Evolutionary conservation across 208 protist species (phyloP), one percentile per base, ranked within the genome.

Genomic region (Wallacemonas sp.): DNA sequence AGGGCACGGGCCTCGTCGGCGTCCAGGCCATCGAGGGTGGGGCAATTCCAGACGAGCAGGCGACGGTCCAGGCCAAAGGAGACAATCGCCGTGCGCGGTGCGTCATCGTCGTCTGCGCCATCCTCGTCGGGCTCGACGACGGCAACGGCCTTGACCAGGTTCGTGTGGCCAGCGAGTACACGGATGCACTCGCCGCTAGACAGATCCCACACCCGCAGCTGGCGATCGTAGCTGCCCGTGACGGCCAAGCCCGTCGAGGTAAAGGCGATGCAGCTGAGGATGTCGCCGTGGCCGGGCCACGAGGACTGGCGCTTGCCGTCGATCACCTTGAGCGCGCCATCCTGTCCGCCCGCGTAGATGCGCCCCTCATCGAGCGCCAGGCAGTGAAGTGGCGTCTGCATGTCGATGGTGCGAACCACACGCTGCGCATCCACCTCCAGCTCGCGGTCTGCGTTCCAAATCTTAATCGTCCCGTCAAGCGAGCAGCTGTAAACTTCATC

Each of bases 221-320:
- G 68, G 30, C 88, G 84, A 58, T 94, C 88, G 14, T 79, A 75
- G 47, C 83, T 68, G 41, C 85, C 88, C n/a, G 88, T 94, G 17
- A 90, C n/a, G 19, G 90, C 54, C n/a, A 80, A 30, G 34, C 66
- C 63, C 63, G 69, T 72, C 38, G 52, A 8, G 27, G 64, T 68
- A n/a, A 83, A 68, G 46, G 88, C 76, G 41, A 94, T 85, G 41
- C 80, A 84, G 17, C 69, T 83, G 24, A 94, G 48, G 19, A 72
- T 71, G 26, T 82, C 85, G 12, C 62, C 63, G 72, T 94, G 88
- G 9, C 81, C 88, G 3, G 65, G 49, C 81, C 81, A 94, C 21
- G 73, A 76, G 8, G 80, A 76, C 12, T 72, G 75, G 21, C 78
- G 80, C 14, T 80, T 74, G 21, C 80, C 80, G 30, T 87, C 85